Conservation (phyloP, 2,329 filamentous ascomycete genomes). For the Remersonia thermophila region DNA sequence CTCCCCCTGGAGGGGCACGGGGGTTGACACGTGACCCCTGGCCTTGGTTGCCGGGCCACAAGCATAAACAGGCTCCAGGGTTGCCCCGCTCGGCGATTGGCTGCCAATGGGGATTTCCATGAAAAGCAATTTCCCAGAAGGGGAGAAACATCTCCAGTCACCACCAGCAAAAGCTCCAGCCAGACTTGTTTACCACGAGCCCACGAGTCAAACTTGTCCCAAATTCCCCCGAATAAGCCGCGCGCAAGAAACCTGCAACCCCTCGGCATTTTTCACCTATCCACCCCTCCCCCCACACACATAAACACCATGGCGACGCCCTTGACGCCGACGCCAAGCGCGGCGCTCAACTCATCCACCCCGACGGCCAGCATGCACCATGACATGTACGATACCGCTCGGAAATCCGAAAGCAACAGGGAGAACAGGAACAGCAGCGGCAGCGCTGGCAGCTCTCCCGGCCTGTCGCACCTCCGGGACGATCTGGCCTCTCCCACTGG, state of each 20-base stretch:
- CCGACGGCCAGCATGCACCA: conserved; percentile 20
- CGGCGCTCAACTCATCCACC: conserved; percentile 28
- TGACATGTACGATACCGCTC: conserved; percentile 26
- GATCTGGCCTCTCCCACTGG: conserved; percentile 32
- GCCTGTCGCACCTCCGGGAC: conserved; percentile 23
- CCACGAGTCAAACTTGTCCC: no score
- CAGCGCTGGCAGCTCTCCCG: conserved; percentile 22
- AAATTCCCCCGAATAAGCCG: no score
- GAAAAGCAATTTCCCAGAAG: conserved; percentile 12
- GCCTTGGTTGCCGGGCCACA: conserved; percentile 15
- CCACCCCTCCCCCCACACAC: neutral
- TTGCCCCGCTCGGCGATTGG: conserved; percentile 7
- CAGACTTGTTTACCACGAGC: no score
- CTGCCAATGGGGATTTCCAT: conserved; percentile 4
- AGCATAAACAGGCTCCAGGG: conserved; percentile 11
- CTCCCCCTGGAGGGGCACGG: no score
- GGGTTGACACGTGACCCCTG: conserved; percentile 4
- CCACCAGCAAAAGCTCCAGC: conserved; percentile 1
- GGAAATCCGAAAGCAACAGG: conserved; percentile 12
- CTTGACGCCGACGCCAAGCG: conserved; percentile 27
- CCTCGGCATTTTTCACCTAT: no score
- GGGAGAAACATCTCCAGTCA: conserved; percentile 4
- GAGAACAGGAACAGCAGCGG: conserved; percentile 19
- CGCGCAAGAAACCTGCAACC: no score
- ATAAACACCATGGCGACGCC: conserved; percentile 26